phyloP scores from a whole-genome alignment of 208 protist genomes.

The Trypanosoma congolense region DNA sequence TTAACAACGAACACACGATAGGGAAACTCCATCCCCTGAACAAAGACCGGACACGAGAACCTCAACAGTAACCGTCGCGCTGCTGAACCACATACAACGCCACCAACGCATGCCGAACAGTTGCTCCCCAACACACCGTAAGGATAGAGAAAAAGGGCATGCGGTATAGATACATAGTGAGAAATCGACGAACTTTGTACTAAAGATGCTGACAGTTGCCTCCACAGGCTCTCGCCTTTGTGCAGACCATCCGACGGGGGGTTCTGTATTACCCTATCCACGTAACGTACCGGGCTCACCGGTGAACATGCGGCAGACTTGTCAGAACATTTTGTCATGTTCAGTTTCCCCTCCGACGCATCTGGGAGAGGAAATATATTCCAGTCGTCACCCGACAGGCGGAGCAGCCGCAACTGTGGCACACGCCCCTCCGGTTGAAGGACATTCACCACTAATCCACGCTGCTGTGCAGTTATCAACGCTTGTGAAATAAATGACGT shows the following conservation, averaged over 20 bases:
- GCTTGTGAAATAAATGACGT: background rate
- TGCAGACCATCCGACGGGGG: no score
- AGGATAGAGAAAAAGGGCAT: constrained; percentile 37
- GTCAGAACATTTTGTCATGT: no score
- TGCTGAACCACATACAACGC: constrained; percentile 46
- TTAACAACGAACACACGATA: constrained; percentile 60
- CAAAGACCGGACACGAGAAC: constrained; percentile 56
- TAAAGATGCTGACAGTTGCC: background rate
- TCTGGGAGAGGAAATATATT: constrained; percentile 47
- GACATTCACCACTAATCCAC: background rate
- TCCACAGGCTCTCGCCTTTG: no score
- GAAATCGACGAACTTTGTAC: constrained; percentile 27
- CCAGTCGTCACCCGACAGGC: constrained; percentile 29
- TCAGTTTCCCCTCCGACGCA: constrained; percentile 6
- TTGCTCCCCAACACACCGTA: constrained; percentile 41
- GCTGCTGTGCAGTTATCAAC: background rate
- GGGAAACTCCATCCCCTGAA: constrained; percentile 10
- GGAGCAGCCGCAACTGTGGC: constrained; percentile 25
- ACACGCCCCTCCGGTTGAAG: background rate
- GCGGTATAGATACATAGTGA: constrained; percentile 48
- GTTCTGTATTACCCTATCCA: background rate
- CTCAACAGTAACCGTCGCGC: constrained; percentile 45
- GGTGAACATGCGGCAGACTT: background rate
- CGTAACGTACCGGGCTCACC: background rate
- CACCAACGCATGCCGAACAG: constrained; percentile 39